Evolutionary conservation across 805 yeast genomes (phyloP).

Genomic region (Lachancea meyersii): DNA sequence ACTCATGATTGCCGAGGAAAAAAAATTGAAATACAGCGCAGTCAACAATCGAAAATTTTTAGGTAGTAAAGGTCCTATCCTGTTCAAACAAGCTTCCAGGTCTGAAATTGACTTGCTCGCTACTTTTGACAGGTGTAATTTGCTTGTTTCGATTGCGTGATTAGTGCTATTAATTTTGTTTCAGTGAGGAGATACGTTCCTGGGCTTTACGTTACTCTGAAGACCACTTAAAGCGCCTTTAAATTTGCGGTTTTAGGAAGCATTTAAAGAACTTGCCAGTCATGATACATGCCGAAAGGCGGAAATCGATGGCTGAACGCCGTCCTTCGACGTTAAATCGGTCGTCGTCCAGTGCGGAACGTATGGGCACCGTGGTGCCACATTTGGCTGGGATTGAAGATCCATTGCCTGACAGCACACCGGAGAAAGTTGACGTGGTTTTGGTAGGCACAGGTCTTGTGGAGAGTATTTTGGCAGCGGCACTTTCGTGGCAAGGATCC

Average conservation of each 20-base stretch:
- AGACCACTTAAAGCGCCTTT: not conserved
- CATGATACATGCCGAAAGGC: constrained; percentile 37
- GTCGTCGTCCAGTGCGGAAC: constrained; percentile 5
- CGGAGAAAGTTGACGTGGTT: constrained; percentile 79
- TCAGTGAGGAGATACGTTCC: not conserved
- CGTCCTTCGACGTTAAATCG: constrained; percentile 45
- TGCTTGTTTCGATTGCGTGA: not conserved
- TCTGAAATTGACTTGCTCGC: not conserved
- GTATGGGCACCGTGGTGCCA: constrained; percentile 43
- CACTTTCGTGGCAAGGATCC: constrained; percentile 98
- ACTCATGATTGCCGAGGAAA: not conserved
- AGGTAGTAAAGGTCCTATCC: not conserved
- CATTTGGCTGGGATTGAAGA: constrained; percentile 72
- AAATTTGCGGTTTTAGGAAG: not conserved
- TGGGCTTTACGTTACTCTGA: not conserved
- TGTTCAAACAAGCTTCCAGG: not conserved
- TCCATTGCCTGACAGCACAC: constrained; percentile 52
- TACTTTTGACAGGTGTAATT: not conserved
- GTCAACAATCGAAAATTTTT: constrained; percentile 3
- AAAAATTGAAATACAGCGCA: not conserved
- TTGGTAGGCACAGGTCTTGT: constrained; percentile 90
- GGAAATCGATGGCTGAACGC: constrained; percentile 64
- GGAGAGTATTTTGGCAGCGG: constrained; percentile 85
- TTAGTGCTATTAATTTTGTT: not conserved
- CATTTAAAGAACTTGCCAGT: not conserved